phyloP scores from a whole-genome alignment of 2,329 filamentous ascomycete species.

The Phaeosphaeriaceae sp. region DNA sequence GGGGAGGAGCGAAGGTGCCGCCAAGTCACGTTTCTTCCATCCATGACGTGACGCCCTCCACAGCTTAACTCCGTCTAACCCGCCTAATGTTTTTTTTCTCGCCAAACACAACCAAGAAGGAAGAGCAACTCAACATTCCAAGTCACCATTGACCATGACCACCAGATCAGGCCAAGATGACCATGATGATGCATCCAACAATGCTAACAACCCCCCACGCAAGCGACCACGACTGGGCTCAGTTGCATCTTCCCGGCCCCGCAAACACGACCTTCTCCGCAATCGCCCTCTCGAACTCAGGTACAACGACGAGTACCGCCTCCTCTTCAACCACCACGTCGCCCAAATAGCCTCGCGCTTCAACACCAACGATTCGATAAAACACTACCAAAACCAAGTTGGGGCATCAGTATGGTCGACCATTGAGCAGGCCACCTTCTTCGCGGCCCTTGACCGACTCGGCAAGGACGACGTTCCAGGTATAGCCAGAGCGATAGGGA shows the following conservation, averaged over 20 bases:
- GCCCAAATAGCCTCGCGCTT: conserved; percentile 24
- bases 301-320: conserved; percentile 55
- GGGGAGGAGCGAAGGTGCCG: conserved; percentile 24
- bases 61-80: conserved; percentile 2
- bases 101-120: too few relatives aligned
- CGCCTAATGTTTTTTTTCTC: conserved; percentile 8
- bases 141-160: neutral
- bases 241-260: conserved; percentile 6
- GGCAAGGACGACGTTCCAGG: conserved; percentile 67
- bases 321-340: conserved; percentile 43
- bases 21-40: conserved; percentile 29
- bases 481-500: conserved; percentile 68
- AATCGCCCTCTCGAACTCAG: too few relatives aligned
- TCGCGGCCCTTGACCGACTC: conserved; percentile 67
- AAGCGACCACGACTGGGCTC: conserved; percentile 36
- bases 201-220: conserved; percentile 10
- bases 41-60: conserved; percentile 15
- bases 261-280: conserved; percentile 7
- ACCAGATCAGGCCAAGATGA: neutral
- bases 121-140: too few relatives aligned
- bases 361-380: conserved; percentile 5
- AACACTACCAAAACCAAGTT: conserved; percentile 60
- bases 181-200: neutral
- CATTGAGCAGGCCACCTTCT: conserved; percentile 74
- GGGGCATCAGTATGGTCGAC: conserved; percentile 74